Evolutionary conservation across 1,284 basidiomycete species (phyloP).

Genomic region (Ganoderma sp.): DNA sequence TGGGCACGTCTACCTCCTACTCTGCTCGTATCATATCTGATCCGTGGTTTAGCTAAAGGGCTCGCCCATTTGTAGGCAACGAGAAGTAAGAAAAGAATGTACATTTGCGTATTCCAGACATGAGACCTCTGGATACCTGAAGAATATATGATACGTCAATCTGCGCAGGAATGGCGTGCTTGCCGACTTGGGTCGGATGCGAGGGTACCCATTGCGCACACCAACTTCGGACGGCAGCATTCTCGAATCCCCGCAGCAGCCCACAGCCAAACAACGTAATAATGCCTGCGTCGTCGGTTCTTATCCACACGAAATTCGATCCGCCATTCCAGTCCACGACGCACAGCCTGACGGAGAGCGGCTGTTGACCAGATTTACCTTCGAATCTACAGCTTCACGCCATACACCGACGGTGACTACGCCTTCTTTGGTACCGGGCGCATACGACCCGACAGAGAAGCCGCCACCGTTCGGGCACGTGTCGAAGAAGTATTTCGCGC

Average conservation of each 20-base stretch:
- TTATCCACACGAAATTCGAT: background rate
- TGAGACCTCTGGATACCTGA: background rate
- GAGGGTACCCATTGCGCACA: background rate
- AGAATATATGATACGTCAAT: background rate
- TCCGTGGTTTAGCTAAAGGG: background rate
- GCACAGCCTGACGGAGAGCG: too few relatives aligned
- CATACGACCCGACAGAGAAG: constrained; percentile 33
- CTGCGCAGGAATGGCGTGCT: background rate
- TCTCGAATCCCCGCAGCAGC: background rate
- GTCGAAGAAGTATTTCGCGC: constrained; percentile 62
- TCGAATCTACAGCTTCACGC: background rate
- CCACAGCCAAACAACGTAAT: too few relatives aligned
- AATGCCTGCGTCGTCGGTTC: background rate
- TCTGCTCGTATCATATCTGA: background rate
- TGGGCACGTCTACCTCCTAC: background rate
- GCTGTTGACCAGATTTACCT: background rate
- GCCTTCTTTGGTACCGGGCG: background rate
- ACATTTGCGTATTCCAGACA: background rate
- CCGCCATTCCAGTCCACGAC: too few relatives aligned
- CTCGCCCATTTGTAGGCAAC: background rate
- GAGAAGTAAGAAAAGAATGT: background rate
- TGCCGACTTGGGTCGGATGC: background rate
- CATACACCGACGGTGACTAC: background rate
- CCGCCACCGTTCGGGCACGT: constrained; percentile 63
- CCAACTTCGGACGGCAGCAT: background rate